These are phyloP conservation scores for Typha latifolia DNA, from an alignment of 176 grass and related monocot species.

Conservation along the genomic window DNA sequence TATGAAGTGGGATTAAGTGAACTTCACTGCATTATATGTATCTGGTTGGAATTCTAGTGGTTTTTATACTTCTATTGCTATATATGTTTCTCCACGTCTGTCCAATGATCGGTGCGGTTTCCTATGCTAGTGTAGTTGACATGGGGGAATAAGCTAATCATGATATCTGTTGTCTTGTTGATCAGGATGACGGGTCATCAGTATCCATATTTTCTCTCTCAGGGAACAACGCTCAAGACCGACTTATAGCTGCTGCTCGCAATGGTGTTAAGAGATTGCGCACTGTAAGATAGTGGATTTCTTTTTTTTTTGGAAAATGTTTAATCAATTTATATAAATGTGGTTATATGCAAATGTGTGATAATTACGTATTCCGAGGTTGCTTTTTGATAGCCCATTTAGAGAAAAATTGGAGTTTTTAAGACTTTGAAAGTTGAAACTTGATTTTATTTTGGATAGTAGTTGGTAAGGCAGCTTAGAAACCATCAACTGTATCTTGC, in stretches of 20 bases:
- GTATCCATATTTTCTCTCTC: conserved; percentile 96
- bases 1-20: too few relatives aligned
- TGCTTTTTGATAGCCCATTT: too few relatives aligned
- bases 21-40: too few relatives aligned
- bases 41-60: neutral
- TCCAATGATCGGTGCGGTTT: too few relatives aligned
- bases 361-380: too few relatives aligned
- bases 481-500: conserved; percentile 16
- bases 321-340: neutral
- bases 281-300: conserved; percentile 41
- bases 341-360: too few relatives aligned
- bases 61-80: neutral
- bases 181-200: conserved; percentile 84
- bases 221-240: conserved; percentile 81
- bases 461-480: neutral
- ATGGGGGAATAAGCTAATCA: conserved; percentile 8
- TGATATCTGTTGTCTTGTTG: conserved; percentile 11
- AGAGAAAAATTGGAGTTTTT: too few relatives aligned
- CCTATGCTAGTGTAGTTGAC: too few relatives aligned
- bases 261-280: conserved; percentile 94
- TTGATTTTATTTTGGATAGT: too few relatives aligned
- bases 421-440: too few relatives aligned
- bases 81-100: neutral
- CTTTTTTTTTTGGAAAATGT: neutral
- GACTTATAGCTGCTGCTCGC: conserved; percentile 81